Base-by-base conservation (phyloP, 2,329 filamentous ascomycete species). In the Cordyceps pruinosa region DNA sequence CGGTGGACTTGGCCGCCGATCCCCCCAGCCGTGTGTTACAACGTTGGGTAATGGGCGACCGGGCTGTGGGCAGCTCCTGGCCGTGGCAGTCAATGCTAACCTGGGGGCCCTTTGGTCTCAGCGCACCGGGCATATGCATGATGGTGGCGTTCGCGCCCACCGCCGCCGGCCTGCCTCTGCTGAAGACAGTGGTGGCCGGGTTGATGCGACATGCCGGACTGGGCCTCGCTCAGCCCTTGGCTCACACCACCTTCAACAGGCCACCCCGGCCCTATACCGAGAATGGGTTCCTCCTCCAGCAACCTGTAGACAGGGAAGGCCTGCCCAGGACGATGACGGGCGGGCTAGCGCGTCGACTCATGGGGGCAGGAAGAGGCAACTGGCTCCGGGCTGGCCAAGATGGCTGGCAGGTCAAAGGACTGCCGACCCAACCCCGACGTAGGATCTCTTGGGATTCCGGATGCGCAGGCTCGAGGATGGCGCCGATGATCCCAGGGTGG, bases 121-220 rank as follows among this genome's bases (percentile, higher is more conserved):
- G 23, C 46, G 39, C 54, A 45, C 39, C 28, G 15, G 41, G 51
- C 52, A 56, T 41, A 49, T 50, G 54, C 46, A 57, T 50, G 28
- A 45, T 44, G 46, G 54, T 57, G 54, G 54, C 54, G 45, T 28
- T 48, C 35, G 35, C 35, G 35, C 45, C 44, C 53, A 41, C 53
- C 52, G 34, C 44, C 53, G 28, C 45, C 45, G 28, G 42, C n/a
- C 9, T 23, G n/a, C n/a, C 17, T 41, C 5, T 25, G 21, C 7
- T 42, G 21, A 25, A 23, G 39, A 42, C 39, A 25, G 13, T 15
- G 28, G 51, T 39, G 32, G 42, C 34, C 44, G 42, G n/a, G 45
- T 44, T 32, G 46, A 50, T 57, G 54, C 54, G 45, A 57, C 54
- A 57, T 57, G 54, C 46, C 54, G 23, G 26, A 44, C 54, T 50